These are phyloP conservation scores for Laetiporus sulphureus DNA, from an alignment of 1,284 basidiomycete genomes.

Conservation along the genomic window DNA sequence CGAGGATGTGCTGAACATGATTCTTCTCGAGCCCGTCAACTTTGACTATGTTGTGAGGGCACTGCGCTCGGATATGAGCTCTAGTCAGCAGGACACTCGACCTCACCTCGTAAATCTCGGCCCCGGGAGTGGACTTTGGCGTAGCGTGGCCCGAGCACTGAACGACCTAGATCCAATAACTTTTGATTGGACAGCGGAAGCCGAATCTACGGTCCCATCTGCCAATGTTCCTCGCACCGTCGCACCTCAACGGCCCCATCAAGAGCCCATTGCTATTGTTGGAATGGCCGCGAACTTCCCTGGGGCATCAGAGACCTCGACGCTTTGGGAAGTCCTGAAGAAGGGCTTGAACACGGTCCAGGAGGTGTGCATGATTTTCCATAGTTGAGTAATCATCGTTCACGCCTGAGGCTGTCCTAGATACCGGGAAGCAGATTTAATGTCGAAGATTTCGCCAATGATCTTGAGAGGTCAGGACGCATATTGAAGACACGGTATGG, in stretches of 20 bases:
- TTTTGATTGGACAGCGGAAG: slow-evolving; percentile 25
- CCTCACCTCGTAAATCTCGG: slow-evolving; percentile 48
- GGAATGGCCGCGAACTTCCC: slow-evolving; percentile 67
- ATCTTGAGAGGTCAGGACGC: slow-evolving; percentile 22
- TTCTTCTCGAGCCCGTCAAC: slow-evolving; percentile 47
- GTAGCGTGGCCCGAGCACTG: slow-evolving; percentile 33
- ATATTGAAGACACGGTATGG: slow-evolving; percentile 48
- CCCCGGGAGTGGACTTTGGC: slow-evolving; percentile 40
- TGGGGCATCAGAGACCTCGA: slow-evolving; percentile 38
- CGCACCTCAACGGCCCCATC: slow-evolving; percentile 23
- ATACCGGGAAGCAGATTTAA: slow-evolving; percentile 56
- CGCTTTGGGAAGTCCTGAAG: slow-evolving; percentile 55
- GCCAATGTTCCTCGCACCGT: slow-evolving; percentile 1
- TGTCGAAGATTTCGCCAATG: slow-evolving; percentile 32
- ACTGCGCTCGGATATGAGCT: slow-evolving; percentile 19
- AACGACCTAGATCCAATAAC: slow-evolving; percentile 18
- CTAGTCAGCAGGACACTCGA: slow-evolving; percentile 9
- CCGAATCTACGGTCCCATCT: background rate
- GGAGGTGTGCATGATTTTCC: slow-evolving; percentile 34
- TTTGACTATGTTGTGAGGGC: slow-evolving; percentile 40
- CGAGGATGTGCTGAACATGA: slow-evolving; percentile 48
- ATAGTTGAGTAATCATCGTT: slow-evolving; percentile 1
- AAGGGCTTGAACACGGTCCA: slow-evolving; percentile 50
- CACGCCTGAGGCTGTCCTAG: slow-evolving; percentile 26
- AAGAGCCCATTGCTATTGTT: slow-evolving; percentile 59